Conservation (phyloP, 2,329 filamentous ascomycete species). For the Trichophyton simii region DNA sequence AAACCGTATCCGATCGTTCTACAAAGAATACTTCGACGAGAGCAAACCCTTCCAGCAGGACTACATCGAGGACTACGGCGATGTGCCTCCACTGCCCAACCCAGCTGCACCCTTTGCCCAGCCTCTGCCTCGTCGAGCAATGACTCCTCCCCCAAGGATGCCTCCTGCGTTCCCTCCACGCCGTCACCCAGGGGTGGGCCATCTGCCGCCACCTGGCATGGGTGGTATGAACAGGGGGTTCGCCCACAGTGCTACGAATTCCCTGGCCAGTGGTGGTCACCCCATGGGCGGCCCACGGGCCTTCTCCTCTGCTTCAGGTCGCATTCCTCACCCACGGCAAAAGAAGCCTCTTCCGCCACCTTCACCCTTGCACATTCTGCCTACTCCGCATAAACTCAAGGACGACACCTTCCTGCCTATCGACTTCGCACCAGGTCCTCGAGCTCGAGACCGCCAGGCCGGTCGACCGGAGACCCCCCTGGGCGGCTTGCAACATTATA, state of each 20-base stretch:
- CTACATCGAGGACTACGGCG: constrained; percentile 67
- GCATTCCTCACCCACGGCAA: constrained; percentile 34
- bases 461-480: constrained; percentile 53
- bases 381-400: constrained; percentile 71
- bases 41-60: constrained; percentile 43
- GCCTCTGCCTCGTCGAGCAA: constrained; percentile 74
- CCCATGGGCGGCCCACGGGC: constrained; percentile 38
- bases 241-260: constrained; percentile 13
- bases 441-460: constrained; percentile 52
- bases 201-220: constrained; percentile 12
- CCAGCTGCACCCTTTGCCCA: constrained; percentile 57
- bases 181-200: constrained; percentile 20
- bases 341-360: constrained; percentile 59
- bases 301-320: constrained; percentile 50
- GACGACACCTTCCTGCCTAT: constrained; percentile 65
- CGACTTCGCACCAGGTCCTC: constrained; percentile 75
- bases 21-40: constrained; percentile 98
- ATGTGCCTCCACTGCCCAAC: constrained; percentile 31
- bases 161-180: constrained; percentile 43
- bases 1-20: constrained; percentile 95
- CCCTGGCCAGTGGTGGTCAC: constrained; percentile 18
- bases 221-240: constrained; percentile 15
- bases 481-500: constrained; percentile 54
- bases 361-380: constrained; percentile 58
- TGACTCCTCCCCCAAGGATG: constrained; percentile 78